These are phyloP conservation scores for Elongisporangium undulatum DNA, from an alignment of 352 stramenopile species.

Conservation along the genomic window DNA sequence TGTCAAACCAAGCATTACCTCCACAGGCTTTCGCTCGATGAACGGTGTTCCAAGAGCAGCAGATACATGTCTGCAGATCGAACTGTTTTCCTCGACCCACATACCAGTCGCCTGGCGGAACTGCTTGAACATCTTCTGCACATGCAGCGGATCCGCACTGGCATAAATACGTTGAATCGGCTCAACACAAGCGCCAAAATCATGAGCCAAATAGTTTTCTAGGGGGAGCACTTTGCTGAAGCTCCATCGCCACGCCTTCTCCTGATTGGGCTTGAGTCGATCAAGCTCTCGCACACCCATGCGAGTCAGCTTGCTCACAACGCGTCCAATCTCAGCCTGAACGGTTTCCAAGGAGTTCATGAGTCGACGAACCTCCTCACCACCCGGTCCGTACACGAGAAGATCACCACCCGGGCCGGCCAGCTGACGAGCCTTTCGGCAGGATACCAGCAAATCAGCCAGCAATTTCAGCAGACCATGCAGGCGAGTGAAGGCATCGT, in stretches of 20 bases:
- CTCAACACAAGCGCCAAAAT: slow-evolving; percentile 81
- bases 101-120: slow-evolving; percentile 79
- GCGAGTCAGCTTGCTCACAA: slow-evolving; percentile 74
- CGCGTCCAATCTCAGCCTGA: slow-evolving; percentile 67
- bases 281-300: slow-evolving; percentile 81
- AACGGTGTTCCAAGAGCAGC: slow-evolving; percentile 61
- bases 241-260: slow-evolving; percentile 81
- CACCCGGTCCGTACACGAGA: slow-evolving; percentile 79
- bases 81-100: slow-evolving; percentile 84
- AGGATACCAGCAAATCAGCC: slow-evolving; percentile 79
- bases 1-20: background rate
- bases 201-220: slow-evolving; percentile 78
- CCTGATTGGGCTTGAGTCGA: slow-evolving; percentile 81
- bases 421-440: slow-evolving; percentile 74
- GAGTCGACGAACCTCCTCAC: slow-evolving; percentile 73
- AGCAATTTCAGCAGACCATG: slow-evolving; percentile 79
- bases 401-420: slow-evolving; percentile 77
- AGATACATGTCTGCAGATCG: slow-evolving; percentile 74
- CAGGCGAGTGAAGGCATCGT: slow-evolving; percentile 70
- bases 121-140: slow-evolving; percentile 86
- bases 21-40: slow-evolving; percentile 26
- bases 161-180: slow-evolving; percentile 86
- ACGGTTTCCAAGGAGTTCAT: slow-evolving; percentile 83
- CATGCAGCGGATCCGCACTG: slow-evolving; percentile 70
- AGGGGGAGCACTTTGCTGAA: slow-evolving; percentile 82